phyloP scores from a whole-genome alignment of 2,329 filamentous ascomycete genomes.

The Alternaria sp. region DNA sequence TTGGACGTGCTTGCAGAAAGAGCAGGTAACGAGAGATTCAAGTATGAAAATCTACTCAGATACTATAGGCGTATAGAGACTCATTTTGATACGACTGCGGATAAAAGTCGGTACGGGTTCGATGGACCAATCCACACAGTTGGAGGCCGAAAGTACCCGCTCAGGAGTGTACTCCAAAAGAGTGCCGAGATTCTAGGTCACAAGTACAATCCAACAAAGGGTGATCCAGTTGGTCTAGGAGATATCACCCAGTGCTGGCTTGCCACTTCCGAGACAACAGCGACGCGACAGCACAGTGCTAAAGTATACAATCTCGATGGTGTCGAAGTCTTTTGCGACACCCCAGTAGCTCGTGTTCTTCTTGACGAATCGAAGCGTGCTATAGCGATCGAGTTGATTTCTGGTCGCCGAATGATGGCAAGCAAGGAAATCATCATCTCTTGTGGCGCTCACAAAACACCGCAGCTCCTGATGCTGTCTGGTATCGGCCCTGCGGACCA shows the following conservation, averaged over 20 bases:
- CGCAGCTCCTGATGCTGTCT: slow-evolving; percentile 50
- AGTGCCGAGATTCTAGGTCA: slow-evolving; percentile 21
- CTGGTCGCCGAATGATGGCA: slow-evolving; percentile 5
- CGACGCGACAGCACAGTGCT: slow-evolving; percentile 27
- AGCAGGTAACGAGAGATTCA: slow-evolving; percentile 23
- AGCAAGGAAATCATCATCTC: slow-evolving; percentile 55
- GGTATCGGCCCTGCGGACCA: slow-evolving; percentile 43
- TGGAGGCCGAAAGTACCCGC: slow-evolving; percentile 24
- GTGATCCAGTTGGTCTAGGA: slow-evolving; percentile 22
- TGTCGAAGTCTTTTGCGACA: slow-evolving; percentile 16
- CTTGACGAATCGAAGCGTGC: slow-evolving; percentile 21
- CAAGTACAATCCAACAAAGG: slow-evolving; percentile 19
- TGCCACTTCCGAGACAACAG: slow-evolving; percentile 19
- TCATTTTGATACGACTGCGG: slow-evolving; percentile 18
- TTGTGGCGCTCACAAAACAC: slow-evolving; percentile 49
- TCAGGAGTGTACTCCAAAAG: slow-evolving; percentile 15
- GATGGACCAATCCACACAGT: slow-evolving; percentile 27
- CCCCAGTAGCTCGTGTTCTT: slow-evolving; percentile 21
- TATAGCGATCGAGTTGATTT: slow-evolving; percentile 37
- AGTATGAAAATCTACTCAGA: slow-evolving; percentile 23
- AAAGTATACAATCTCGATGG: slow-evolving; percentile 27
- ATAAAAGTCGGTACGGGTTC: slow-evolving; percentile 24
- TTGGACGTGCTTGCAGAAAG: slow-evolving; percentile 21
- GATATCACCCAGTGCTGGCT: slow-evolving; percentile 24
- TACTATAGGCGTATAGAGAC: slow-evolving; percentile 26